Percentiles rank a stretch among this genome's conserved stretches.
These are phyloP conservation scores for Lasiodiplodia hormozganensis DNA, from an alignment of 2,329 filamentous ascomycete genomes.

Conservation along the genomic window DNA sequence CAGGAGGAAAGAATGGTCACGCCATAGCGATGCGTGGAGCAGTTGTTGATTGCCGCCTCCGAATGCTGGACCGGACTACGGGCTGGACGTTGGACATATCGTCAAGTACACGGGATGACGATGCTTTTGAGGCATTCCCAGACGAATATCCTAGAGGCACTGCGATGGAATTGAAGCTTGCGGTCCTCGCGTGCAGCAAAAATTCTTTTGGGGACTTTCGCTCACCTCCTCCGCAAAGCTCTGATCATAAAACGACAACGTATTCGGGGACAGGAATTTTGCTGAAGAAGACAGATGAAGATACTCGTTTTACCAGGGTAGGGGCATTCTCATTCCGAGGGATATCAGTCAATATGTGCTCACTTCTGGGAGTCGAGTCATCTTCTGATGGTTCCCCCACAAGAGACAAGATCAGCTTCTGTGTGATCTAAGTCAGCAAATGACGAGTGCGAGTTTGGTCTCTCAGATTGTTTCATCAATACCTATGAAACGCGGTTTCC, in stretches of 20 bases:
- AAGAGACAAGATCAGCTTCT: neutral
- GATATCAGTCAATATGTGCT: neutral
- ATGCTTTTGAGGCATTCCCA: neutral
- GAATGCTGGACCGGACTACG: neutral
- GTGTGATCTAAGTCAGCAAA: neutral
- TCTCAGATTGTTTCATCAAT: too few relatives aligned
- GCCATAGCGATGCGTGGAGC: neutral
- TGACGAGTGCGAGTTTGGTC: too few relatives aligned
- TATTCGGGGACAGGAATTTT: neutral
- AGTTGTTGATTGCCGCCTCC: neutral
- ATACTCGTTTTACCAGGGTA: neutral
- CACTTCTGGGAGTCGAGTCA: neutral
- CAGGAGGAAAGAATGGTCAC: too few relatives aligned
- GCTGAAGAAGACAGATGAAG: neutral
- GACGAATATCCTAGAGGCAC: neutral
- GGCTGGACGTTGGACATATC: neutral
- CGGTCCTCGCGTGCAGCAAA: neutral
- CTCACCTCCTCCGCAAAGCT: neutral
- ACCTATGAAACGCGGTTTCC: too few relatives aligned
- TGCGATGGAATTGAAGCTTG: neutral
- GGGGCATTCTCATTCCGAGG: neutral
- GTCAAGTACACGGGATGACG: neutral
- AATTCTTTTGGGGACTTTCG: fast-evolving
- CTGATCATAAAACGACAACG: neutral
- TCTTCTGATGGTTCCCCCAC: neutral